phyloP scores from a whole-genome alignment of 345 rosid genomes.

The Eutrema heterophyllum region DNA sequence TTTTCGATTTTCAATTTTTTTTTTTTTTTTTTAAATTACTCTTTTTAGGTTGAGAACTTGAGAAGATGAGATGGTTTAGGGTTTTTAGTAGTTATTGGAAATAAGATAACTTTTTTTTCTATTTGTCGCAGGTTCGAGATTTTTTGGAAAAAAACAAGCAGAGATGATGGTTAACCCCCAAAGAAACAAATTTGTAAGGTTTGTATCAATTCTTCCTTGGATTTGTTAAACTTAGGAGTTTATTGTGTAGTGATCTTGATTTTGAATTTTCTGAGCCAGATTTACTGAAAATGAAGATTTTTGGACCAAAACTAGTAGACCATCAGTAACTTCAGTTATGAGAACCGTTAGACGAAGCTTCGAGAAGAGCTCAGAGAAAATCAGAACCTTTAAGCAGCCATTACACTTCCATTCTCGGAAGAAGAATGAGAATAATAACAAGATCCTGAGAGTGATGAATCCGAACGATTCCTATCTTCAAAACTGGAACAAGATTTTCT shows the following conservation, averaged over 20 bases:
- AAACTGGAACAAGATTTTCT: conserved; percentile 35
- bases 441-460: conserved; percentile 32
- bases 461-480: conserved; percentile 34
- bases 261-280: conserved; percentile 30
- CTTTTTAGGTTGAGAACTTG: neutral
- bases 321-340: conserved; percentile 32
- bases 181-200: conserved; percentile 27
- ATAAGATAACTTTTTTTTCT: neutral
- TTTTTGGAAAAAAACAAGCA: neutral
- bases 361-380: conserved; percentile 44
- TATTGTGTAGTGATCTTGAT: neutral
- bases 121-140: conserved; percentile 1
- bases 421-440: conserved; percentile 9
- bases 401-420: neutral
- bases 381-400: conserved; percentile 44
- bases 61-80: neutral
- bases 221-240: neutral
- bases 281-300: conserved; percentile 32
- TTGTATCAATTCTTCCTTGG: conserved; percentile 4
- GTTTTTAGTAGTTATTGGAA: neutral
- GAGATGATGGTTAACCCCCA: conserved; percentile 17
- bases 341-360: conserved; percentile 32
- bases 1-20: neutral
- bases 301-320: conserved; percentile 11
- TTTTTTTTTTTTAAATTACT: neutral